phyloP scores from a whole-genome alignment of 306 rosid genomes.

The Medicago arabica region DNA sequence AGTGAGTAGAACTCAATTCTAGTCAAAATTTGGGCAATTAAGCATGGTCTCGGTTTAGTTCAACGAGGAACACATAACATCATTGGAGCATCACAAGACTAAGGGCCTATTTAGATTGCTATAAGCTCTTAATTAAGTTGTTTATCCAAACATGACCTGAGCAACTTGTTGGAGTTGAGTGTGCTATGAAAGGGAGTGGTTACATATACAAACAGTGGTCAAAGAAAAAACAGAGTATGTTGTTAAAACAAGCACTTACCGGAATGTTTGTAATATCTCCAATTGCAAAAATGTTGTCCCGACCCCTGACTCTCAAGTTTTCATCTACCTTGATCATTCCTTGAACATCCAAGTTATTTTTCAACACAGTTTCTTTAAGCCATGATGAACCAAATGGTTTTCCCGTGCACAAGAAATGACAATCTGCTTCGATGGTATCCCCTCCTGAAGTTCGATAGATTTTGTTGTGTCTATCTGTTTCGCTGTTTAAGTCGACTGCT shows the following conservation, averaged over 20 bases:
- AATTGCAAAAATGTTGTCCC: conserved; percentile 63
- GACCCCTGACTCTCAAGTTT: conserved; percentile 63
- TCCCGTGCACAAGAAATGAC: conserved; percentile 68
- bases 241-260: conserved; percentile 52
- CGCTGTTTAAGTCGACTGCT: conserved; percentile 46
- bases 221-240: conserved; percentile 16
- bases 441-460: conserved; percentile 63
- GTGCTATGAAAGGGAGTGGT: conserved; percentile 25
- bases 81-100: conserved; percentile 8
- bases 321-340: conserved; percentile 79
- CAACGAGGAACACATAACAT: conserved; percentile 10
- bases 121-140: not conserved
- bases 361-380: conserved; percentile 63
- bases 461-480: conserved; percentile 45
- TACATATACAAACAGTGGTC: not conserved
- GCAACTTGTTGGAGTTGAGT: conserved; percentile 9
- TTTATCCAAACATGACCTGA: not conserved
- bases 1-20: conserved; percentile 14
- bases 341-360: conserved; percentile 49
- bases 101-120: not conserved
- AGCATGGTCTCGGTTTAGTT: conserved; percentile 28
- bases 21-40: conserved; percentile 17
- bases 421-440: conserved; percentile 66
- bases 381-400: conserved; percentile 63
- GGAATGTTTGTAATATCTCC: conserved; percentile 82